phyloP scores from a whole-genome alignment of 2,329 filamentous ascomycete species.

The Cytospora leucostoma region DNA sequence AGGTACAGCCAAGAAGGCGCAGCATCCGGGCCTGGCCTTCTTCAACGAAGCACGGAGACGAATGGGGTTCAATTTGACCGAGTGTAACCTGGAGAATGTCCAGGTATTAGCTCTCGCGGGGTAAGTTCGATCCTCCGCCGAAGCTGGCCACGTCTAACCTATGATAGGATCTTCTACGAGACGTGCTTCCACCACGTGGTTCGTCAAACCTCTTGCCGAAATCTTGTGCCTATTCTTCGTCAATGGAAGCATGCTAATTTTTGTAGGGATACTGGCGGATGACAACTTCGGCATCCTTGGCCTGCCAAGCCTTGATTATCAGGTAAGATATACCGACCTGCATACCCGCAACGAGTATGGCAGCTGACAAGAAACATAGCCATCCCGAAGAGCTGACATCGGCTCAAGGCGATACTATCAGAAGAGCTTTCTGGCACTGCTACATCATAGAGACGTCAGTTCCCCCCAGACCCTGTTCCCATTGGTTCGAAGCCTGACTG shows the following conservation, averaged over 20 bases:
- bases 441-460: constrained; percentile 55
- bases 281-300: constrained; percentile 55
- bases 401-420: constrained; percentile 51
- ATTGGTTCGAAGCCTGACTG: background rate
- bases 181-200: constrained; percentile 54
- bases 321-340: constrained; percentile 42
- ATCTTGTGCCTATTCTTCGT: background rate
- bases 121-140: constrained; percentile 38
- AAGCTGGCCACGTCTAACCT: constrained; percentile 2
- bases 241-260: background rate
- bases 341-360: background rate
- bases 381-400: constrained; percentile 49
- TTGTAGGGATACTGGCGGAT: constrained; percentile 62
- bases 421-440: constrained; percentile 59
- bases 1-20: constrained; percentile 42
- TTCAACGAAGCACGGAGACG: constrained; percentile 64
- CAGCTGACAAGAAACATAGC: constrained; percentile 31
- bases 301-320: constrained; percentile 57
- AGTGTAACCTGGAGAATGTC: constrained; percentile 59
- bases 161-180: constrained; percentile 52
- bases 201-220: constrained; percentile 29
- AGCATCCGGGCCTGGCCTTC: constrained; percentile 58
- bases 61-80: constrained; percentile 58
- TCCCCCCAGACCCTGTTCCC: background rate
- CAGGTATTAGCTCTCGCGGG: constrained; percentile 60